Evolutionary conservation across 2,329 filamentous ascomycete species (phyloP), one percentile per base, ranked within the genome.

Genomic region (Nectriaceae sp.): DNA sequence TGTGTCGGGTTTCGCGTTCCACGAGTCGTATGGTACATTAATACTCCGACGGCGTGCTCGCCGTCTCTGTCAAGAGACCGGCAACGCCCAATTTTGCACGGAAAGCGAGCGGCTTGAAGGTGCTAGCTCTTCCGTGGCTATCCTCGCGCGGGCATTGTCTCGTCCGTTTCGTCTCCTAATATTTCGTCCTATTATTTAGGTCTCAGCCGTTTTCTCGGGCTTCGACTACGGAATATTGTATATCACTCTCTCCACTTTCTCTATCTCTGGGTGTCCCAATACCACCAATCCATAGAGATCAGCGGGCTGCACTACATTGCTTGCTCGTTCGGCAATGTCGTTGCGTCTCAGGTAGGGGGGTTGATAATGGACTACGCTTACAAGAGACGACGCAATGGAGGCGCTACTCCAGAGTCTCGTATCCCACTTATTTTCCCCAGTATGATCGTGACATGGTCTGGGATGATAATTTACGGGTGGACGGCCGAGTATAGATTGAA

Each of bases 271-370:
- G 71, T 65, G 2, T 54, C 61, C 0, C 65, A 72, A 13, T 89
- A 89, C 57, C 60, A 73, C 44, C 73, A 85, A 57, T 75, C 75
- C 1, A 70, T 77, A 10, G 78, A 80, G 44, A 80, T 82, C 21
- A 82, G 78, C n/a, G 81, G 81, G 0, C 64, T 88, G 1, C 84
- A 87, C 64, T 87, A 85, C 65, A 75, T 87, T 35, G 79, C 84
- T 10, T 75, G 83, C 18, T 82, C 80, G 0, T 35, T 86, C 0
- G 86, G 86, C 2, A 86, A 87, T 66, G 74, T 84, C 46, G 63
- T 78, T 0, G 83, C 77, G 6, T 71, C 75, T 0, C 76, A 82
- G 49, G 55, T 80, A 1, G 70, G 71, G 8, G 75, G 71, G 0
- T 63, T 64, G 0, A 21, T 75, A 0, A 74, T 76, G 62, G 77